phyloP scores from a whole-genome alignment of 1,139 yeast genomes.

The Debaryomyces psychrophilus region DNA sequence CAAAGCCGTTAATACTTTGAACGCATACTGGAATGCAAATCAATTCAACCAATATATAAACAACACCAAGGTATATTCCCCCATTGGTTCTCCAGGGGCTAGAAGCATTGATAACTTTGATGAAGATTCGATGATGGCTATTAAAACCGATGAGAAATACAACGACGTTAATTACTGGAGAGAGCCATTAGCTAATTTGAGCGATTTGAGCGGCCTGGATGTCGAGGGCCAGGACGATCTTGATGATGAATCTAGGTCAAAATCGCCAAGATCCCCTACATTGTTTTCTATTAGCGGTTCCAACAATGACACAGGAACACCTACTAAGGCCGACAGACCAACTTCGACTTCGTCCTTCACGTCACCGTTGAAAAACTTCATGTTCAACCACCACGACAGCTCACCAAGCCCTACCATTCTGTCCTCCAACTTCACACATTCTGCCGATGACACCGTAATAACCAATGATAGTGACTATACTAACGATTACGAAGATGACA shows the following conservation, averaged over 20 bases:
- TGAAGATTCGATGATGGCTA: slow-evolving; percentile 25
- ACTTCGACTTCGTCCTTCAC: slow-evolving; percentile 46
- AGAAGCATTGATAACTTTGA: slow-evolving; percentile 25
- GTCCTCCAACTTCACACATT: slow-evolving; percentile 5
- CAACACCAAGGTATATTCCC: slow-evolving; percentile 13
- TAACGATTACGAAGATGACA: slow-evolving; percentile 21
- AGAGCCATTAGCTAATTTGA: slow-evolving; percentile 66
- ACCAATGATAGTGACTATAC: slow-evolving; percentile 19
- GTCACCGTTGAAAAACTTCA: slow-evolving; percentile 48
- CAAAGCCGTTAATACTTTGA: slow-evolving; percentile 38
- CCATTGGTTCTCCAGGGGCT: slow-evolving; percentile 25
- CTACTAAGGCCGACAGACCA: slow-evolving; percentile 17
- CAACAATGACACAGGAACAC: slow-evolving; percentile 6
- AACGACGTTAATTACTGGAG: slow-evolving; percentile 94
- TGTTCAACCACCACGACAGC: slow-evolving; percentile 23
- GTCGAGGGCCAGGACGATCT: slow-evolving; percentile 24
- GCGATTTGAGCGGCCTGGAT: slow-evolving; percentile 56
- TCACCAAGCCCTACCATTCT: background rate
- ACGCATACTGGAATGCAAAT: slow-evolving; percentile 41
- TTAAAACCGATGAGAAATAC: slow-evolving; percentile 58
- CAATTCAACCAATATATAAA: slow-evolving; percentile 41
- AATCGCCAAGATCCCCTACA: slow-evolving; percentile 18
- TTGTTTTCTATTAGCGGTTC: slow-evolving; percentile 21
- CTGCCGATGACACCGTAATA: slow-evolving; percentile 16
- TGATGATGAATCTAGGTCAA: slow-evolving; percentile 19